These are phyloP conservation scores for Balamuthia mandrillaris DNA, from an alignment of 208 protist species.

Conservation along the genomic window DNA sequence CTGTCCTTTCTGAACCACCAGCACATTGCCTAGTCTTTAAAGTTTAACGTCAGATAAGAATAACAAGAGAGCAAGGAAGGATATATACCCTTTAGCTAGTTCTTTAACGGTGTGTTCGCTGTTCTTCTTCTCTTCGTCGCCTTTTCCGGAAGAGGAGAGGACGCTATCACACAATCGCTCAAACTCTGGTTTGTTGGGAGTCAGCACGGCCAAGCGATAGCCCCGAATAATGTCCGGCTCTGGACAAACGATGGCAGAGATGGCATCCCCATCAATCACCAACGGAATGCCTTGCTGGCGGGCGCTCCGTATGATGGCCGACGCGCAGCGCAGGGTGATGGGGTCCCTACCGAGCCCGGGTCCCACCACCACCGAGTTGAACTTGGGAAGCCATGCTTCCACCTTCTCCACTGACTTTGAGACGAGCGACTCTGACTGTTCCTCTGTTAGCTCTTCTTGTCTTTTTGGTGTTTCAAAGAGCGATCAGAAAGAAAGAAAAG, in stretches of 20 bases:
- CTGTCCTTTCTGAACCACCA: constrained; percentile 70
- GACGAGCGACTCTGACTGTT: background rate
- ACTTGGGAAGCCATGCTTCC: background rate
- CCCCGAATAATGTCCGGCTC: background rate
- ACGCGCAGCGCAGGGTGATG: background rate
- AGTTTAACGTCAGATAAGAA: too few relatives aligned
- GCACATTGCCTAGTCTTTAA: constrained; percentile 52
- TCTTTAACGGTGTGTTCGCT: background rate
- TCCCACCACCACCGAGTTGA: constrained; percentile 67
- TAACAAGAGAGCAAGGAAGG: background rate
- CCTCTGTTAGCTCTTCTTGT: background rate
- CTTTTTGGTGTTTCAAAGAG: background rate
- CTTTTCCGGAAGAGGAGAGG: background rate
- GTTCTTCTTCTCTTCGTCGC: background rate
- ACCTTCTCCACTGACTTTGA: background rate
- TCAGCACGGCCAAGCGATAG: constrained; percentile 53
- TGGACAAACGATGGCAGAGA: background rate
- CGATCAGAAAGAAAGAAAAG: background rate
- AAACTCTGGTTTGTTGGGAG: constrained; percentile 69
- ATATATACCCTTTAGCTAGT: background rate
- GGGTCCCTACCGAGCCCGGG: constrained; percentile 67
- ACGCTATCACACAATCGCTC: constrained; percentile 44
- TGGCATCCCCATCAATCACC: constrained; percentile 43
- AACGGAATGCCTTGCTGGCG: constrained; percentile 17
- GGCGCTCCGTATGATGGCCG: constrained; percentile 24